Percentiles rank a stretch among this genome's conserved stretches.
Conservation (phyloP, 352 stramenopile species). For the Phytophthora citrophthora region DNA sequence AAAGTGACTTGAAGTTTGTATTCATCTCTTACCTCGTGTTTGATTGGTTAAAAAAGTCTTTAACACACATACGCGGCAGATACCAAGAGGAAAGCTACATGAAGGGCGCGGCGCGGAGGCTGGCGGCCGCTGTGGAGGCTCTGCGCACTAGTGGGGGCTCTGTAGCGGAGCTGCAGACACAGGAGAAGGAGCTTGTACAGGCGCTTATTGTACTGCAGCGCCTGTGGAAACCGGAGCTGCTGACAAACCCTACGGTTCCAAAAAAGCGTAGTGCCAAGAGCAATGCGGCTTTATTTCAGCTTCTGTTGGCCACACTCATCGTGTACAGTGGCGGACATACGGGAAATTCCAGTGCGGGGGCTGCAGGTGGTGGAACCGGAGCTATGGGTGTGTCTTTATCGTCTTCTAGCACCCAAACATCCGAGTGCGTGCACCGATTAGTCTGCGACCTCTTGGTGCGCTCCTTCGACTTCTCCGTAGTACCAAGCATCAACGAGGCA, state of each 20-base stretch:
- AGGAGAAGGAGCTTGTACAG: constrained; percentile 49
- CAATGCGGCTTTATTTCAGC: constrained; percentile 59
- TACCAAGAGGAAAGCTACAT: constrained; percentile 22
- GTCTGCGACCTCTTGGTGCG: constrained; percentile 76
- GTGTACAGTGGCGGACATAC: constrained; percentile 68
- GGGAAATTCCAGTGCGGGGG: constrained; percentile 28
- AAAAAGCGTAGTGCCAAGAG: constrained; percentile 40
- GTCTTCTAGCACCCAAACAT: constrained; percentile 54
- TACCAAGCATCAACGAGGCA: constrained; percentile 59
- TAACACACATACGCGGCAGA: constrained; percentile 6
- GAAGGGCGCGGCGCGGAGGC: constrained; percentile 46
- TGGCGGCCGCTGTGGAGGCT: constrained; percentile 58
- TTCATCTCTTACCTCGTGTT: not conserved
- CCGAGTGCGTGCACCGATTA: constrained; percentile 72
- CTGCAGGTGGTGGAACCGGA: constrained; percentile 32
- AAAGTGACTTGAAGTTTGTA: constrained; percentile 7
- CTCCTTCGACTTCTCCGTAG: constrained; percentile 76
- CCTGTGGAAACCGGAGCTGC: constrained; percentile 56
- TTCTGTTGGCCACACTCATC: constrained; percentile 69
- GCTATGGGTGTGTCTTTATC: constrained; percentile 61
- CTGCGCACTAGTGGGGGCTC: constrained; percentile 41
- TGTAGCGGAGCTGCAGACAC: constrained; percentile 41
- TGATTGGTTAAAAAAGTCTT: constrained; percentile 15
- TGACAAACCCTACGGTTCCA: constrained; percentile 9
- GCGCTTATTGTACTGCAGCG: constrained; percentile 67